phyloP scores from a whole-genome alignment of 305 asterid species.

The Stenogyne calaminthoides region DNA sequence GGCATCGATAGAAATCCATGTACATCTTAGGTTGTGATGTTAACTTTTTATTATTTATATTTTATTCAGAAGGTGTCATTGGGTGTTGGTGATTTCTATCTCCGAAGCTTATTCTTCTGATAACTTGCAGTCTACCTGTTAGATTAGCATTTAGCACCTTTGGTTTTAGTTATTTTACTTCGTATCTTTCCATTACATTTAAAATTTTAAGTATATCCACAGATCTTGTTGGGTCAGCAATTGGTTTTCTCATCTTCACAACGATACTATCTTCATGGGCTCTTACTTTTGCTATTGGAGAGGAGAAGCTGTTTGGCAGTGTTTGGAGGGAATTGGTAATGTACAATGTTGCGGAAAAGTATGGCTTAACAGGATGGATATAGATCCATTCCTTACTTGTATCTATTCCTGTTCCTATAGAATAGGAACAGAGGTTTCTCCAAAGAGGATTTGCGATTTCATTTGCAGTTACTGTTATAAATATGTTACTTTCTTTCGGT shows the following conservation, averaged over 20 bases:
- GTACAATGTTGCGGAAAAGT: conserved; percentile 76
- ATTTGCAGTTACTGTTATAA: not conserved
- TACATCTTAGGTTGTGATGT: not conserved
- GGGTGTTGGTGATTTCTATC: too few relatives aligned
- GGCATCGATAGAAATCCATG: not conserved
- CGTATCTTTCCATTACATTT: not conserved
- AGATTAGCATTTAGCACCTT: not conserved
- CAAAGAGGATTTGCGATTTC: conserved; percentile 8
- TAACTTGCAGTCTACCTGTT: not conserved
- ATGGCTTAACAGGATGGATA: conserved; percentile 83
- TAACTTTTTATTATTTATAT: not conserved
- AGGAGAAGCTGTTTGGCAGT: conserved; percentile 72
- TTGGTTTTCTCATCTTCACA: conserved; percentile 58
- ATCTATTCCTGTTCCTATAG: conserved; percentile 10
- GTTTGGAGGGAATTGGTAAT: conserved; percentile 70
- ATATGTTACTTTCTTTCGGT: not conserved
- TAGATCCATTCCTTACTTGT: conserved; percentile 35
- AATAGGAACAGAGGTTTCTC: conserved; percentile 6
- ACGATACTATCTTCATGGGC: conserved; percentile 78
- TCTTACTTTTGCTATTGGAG: conserved; percentile 59
- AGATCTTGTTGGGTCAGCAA: conserved; percentile 80
- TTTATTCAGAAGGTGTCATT: not conserved
- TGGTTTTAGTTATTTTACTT: not conserved
- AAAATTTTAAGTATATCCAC: conserved; percentile 14
- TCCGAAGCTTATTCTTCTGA: not conserved